These are phyloP conservation scores for Ophiognomonia clavigignenti-juglandacearum DNA, from an alignment of 2,329 filamentous ascomycete species.

Conservation along the genomic window DNA sequence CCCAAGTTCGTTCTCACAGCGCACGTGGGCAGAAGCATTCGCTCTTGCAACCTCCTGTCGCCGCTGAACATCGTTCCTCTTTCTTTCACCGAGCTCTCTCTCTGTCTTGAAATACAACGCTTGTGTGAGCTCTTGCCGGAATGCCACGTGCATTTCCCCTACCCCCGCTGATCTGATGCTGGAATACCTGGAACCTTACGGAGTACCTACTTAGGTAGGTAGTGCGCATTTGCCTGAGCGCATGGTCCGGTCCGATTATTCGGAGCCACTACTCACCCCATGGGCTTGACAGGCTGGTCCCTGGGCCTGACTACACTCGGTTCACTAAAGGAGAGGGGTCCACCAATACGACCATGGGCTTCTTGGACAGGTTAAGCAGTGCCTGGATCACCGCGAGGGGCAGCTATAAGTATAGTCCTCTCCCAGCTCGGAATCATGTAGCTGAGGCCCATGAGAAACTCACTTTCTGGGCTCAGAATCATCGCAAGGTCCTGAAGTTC, in stretches of 20 bases:
- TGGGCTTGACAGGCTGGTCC: too few relatives aligned
- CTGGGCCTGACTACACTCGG: too few relatives aligned
- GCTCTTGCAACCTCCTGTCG: too few relatives aligned
- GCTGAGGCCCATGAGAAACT: conserved; percentile 14
- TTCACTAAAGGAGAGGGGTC: too few relatives aligned
- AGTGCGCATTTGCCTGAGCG: too few relatives aligned
- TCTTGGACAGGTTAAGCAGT: conserved; percentile 15
- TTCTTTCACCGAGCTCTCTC: conserved; percentile 2
- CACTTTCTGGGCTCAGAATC: conserved; percentile 18
- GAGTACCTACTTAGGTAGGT: too few relatives aligned
- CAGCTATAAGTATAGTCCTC: conserved; percentile 25
- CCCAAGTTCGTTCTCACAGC: background rate
- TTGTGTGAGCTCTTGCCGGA: too few relatives aligned
- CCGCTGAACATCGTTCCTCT: background rate
- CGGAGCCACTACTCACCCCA: too few relatives aligned
- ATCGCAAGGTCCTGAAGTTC: conserved; percentile 18
- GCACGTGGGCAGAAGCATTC: conserved; percentile 9
- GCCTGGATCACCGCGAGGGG: conserved; percentile 15
- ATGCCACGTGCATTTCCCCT: background rate
- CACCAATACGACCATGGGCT: conserved; percentile 1
- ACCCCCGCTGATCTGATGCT: background rate
- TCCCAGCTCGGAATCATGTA: conserved; percentile 14
- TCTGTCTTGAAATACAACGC: too few relatives aligned
- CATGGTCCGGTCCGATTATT: too few relatives aligned
- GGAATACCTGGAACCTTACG: too few relatives aligned